Base-by-base conservation (phyloP, 495 filamentous ascomycete genomes). In the Daldinia caldariorum region DNA sequence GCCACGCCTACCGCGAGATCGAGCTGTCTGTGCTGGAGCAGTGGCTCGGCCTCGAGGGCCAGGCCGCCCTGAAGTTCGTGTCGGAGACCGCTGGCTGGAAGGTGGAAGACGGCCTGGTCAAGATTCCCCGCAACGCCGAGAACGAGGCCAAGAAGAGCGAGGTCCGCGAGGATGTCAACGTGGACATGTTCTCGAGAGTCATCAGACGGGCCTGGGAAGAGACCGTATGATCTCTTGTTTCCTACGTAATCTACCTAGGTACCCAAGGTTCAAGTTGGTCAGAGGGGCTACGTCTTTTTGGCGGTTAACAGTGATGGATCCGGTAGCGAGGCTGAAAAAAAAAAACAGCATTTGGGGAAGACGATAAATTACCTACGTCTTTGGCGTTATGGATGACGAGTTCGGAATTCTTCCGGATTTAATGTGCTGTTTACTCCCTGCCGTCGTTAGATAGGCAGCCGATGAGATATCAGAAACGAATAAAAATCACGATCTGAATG, bases 131-230 rank as follows among this genome's bases (percentile, higher is more conserved):
- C 77, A 99, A 98, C 80, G 91, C 95, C 80, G 96, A 99, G 85
- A 99, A 99, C 80, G 94, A 98, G 88, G 96, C 93, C 32, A 94
- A 95, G 86, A 94, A 94, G 74, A 92, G 93, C 45, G 92, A 97
- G 73, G 94, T 97, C 77, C 88, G 94, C 79, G 96, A 99, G 85
- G 93, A 93, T 68, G 96, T 99, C 53, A 91, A 92, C 83, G 93
- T 99, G 65, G 94, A 97, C 60, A 93, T 94, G 81, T 94, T 94
- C 77, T 79, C 86, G 38, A 83, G 90, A 59, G 89, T 97, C 65
- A 89, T 98, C 74, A 87, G 90, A 73, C 84, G 95, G 68, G 90
- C 91, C 18, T 98, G 94, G 83, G 95, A 99, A 84, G 93, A 97
- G 79, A 89, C 92, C 61, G 90, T 90, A 64, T 93, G 82, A 83